These are phyloP conservation scores for Penicillium argentinense DNA, from an alignment of 495 filamentous ascomycete genomes.

Conservation along the genomic window DNA sequence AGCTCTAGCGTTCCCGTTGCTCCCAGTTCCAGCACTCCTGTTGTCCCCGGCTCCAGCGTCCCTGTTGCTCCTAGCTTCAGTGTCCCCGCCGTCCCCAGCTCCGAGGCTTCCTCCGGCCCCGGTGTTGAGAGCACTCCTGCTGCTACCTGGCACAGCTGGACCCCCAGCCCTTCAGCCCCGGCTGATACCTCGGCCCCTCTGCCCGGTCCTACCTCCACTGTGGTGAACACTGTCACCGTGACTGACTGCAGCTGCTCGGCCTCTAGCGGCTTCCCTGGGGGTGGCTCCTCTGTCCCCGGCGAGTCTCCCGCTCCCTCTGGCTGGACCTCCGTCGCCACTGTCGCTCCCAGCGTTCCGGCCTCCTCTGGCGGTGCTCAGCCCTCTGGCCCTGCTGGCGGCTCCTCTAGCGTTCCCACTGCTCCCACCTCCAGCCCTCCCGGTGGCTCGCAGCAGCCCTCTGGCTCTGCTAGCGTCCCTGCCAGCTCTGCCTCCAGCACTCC, in stretches of 20 bases:
- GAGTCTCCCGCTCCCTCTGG: neutral
- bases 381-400: constrained; percentile 3
- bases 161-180: too few species aligned
- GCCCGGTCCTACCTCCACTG: constrained; percentile 12
- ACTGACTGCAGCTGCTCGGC: constrained; percentile 25
- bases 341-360: constrained; percentile 7
- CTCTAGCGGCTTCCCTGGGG: constrained; percentile 7
- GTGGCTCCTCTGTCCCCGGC: neutral
- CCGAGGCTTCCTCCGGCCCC: neutral
- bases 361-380: constrained; percentile 2
- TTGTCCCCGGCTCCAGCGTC: constrained; percentile 6
- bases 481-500: constrained; percentile 10
- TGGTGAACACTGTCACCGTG: constrained; percentile 25
- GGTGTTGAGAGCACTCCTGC: constrained; percentile 2
- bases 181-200: constrained; percentile 10
- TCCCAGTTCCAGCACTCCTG: neutral
- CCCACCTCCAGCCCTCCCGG: neutral
- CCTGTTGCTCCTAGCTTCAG: neutral
- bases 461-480: constrained; percentile 5
- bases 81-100: neutral
- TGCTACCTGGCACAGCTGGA: too few species aligned
- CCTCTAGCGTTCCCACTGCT: neutral
- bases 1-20: neutral
- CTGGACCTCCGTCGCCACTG: neutral
- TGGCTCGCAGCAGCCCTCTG: constrained; percentile 10